Evolutionary conservation across 768 basidiomycete genomes (phyloP).

Genomic region (Tephrocybe sp.): DNA sequence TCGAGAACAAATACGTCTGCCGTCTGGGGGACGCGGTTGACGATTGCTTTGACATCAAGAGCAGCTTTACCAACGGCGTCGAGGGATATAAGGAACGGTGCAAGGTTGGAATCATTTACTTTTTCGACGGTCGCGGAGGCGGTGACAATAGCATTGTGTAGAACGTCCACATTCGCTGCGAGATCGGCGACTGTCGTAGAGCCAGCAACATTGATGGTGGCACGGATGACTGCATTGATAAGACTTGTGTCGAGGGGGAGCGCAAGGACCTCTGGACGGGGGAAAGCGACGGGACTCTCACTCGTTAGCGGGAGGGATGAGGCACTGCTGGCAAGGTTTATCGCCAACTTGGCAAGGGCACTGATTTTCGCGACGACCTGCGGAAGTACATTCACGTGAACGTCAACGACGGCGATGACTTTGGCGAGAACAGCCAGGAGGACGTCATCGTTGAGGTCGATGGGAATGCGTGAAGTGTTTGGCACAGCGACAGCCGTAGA

Average conservation of each 20-base stretch:
- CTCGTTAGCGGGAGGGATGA: no score
- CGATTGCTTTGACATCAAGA: background rate
- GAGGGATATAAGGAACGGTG: background rate
- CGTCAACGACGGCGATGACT: no score
- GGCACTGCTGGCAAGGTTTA: background rate
- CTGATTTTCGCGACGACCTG: background rate
- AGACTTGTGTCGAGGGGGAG: no score
- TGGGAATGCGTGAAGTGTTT: background rate
- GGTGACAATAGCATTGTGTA: background rate
- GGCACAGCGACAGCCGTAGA: background rate
- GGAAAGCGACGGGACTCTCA: no score
- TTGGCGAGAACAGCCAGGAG: background rate
- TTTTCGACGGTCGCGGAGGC: background rate
- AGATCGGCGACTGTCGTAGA: constrained; percentile 15
- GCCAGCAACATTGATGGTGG: constrained; percentile 8
- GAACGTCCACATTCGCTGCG: background rate
- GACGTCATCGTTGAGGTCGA: background rate
- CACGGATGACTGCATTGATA: background rate
- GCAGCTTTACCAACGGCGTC: constrained; percentile 2
- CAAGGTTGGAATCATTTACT: no score
- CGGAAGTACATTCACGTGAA: background rate
- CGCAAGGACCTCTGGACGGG: no score
- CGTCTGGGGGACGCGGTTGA: no score
- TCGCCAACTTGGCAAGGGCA: background rate
- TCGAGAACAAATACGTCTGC: background rate